A percentile compares a stretch with the other conserved stretches of the same genome.
phyloP scores from a whole-genome alignment of 176 grass and related monocot genomes.

The Eremochloa ophiuroides region DNA sequence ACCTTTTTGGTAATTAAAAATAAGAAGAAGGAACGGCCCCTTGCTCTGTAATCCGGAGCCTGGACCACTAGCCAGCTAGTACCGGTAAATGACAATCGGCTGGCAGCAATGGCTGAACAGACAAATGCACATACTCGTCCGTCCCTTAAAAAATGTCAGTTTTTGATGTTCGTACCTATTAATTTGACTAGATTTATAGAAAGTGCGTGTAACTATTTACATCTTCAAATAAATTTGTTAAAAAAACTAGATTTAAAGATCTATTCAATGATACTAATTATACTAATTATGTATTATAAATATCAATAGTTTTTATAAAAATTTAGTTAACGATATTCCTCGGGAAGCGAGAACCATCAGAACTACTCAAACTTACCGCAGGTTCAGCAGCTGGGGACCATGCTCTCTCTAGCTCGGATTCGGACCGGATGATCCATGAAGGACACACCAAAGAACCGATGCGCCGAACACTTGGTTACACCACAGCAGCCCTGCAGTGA shows the following conservation, averaged over 20 bases:
- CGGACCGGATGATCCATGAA: conserved; percentile 27
- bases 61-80: conserved; percentile 26
- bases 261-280: too few species aligned
- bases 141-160: too few species aligned
- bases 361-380: conserved; percentile 32
- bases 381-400: not conserved
- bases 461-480: conserved; percentile 20
- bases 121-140: conserved; percentile 34
- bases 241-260: too few species aligned
- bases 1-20: not conserved
- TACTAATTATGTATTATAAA: too few species aligned
- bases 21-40: conserved; percentile 7
- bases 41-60: not conserved
- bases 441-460: conserved; percentile 25
- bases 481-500: conserved; percentile 17
- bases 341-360: too few species aligned
- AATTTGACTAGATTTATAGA: too few species aligned
- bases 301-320: too few species aligned
- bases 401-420: not conserved
- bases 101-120: conserved; percentile 24
- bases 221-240: too few species aligned
- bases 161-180: too few species aligned
- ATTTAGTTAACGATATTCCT: too few species aligned
- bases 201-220: too few species aligned
- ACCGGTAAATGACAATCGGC: conserved; percentile 6